Percentiles rank a stretch among this genome's conserved stretches.
phyloP scores from a whole-genome alignment of 352 stramenopile species.

The Elongisporangium senticosum region DNA sequence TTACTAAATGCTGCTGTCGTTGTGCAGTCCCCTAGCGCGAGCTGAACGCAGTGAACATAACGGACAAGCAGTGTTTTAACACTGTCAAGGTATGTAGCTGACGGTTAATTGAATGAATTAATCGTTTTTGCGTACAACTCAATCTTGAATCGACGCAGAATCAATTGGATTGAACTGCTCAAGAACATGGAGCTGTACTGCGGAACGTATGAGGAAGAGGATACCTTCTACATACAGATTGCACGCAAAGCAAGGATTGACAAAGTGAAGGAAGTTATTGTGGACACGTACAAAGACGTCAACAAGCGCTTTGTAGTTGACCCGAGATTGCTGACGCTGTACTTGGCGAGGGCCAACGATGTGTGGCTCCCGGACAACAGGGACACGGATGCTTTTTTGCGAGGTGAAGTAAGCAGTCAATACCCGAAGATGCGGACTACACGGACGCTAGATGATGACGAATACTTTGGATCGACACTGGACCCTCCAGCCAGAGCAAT shows the following conservation, averaged over 20 bases:
- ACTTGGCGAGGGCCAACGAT: background rate
- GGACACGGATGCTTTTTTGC: background rate
- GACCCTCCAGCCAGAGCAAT: background rate
- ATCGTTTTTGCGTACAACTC: too few species aligned
- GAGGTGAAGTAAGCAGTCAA: background rate
- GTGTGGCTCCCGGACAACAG: background rate
- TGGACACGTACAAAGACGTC: background rate
- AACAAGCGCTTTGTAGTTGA: background rate
- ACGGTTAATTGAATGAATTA: too few species aligned
- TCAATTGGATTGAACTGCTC: too few species aligned
- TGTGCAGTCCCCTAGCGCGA: too few species aligned
- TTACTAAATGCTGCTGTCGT: too few species aligned
- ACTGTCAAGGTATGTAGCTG: too few species aligned
- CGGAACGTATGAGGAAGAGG: background rate
- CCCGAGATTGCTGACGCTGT: background rate
- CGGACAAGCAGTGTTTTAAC: too few species aligned
- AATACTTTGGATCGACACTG: background rate
- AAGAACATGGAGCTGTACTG: background rate
- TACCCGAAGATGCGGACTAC: background rate
- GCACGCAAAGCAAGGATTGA: background rate
- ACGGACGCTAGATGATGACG: background rate
- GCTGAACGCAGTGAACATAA: too few species aligned
- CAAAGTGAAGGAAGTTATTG: background rate
- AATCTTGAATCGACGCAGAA: too few species aligned
- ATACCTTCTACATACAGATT: background rate